These are phyloP conservation scores for Haplographium delicatum DNA, from an alignment of 495 filamentous ascomycete genomes.

Conservation along the genomic window DNA sequence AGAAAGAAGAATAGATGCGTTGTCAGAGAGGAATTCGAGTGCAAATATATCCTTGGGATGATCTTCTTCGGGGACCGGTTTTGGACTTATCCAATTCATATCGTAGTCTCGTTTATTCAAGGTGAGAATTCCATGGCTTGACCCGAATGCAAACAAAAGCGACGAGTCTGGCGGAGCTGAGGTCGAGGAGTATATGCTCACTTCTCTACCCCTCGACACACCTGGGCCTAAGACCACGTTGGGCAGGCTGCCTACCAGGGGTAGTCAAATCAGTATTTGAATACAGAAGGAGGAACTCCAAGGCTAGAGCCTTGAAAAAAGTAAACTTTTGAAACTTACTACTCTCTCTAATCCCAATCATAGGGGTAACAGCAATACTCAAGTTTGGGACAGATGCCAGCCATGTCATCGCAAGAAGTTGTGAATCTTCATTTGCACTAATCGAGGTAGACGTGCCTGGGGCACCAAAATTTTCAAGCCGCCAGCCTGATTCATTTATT, in stretches of 20 bases:
- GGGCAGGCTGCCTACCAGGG: background rate
- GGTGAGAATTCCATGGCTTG: conserved; percentile 14
- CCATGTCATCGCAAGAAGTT: conserved; percentile 13
- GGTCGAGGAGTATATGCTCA: conserved; percentile 13
- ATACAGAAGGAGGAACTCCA: background rate
- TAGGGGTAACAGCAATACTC: conserved; percentile 4
- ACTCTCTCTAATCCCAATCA: background rate
- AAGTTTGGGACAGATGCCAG: conserved; percentile 3
- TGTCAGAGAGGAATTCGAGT: conserved; percentile 16
- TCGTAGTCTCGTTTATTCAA: conserved; percentile 11
- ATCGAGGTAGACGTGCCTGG: conserved; percentile 13
- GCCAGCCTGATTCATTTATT: background rate
- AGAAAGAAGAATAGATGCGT: conserved; percentile 17
- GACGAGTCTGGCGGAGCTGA: conserved; percentile 11
- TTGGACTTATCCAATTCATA: conserved; percentile 7
- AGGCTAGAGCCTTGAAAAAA: background rate
- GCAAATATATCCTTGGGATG: conserved; percentile 16
- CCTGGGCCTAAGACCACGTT: conserved; percentile 1
- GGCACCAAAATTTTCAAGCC: background rate
- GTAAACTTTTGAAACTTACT: background rate
- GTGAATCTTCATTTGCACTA: background rate
- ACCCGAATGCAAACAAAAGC: conserved; percentile 21
- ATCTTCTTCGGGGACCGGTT: background rate
- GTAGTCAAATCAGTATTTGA: background rate
- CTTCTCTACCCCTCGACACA: background rate